These are phyloP conservation scores for Sphaerobolus stellatus DNA, from an alignment of 1,284 basidiomycete genomes.

Conservation along the genomic window DNA sequence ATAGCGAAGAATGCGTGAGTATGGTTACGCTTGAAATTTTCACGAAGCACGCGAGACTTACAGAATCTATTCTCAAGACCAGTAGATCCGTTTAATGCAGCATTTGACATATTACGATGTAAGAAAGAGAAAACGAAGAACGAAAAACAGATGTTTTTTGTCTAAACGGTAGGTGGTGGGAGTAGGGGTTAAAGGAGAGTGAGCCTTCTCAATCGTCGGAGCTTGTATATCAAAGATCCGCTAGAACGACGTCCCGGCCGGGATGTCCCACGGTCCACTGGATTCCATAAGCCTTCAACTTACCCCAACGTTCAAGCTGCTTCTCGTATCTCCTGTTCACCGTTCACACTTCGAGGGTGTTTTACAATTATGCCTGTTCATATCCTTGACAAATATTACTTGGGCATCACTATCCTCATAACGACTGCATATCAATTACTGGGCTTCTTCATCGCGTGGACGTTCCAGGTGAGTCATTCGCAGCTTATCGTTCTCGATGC, in stretches of 20 bases:
- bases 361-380: slow-evolving; percentile 40
- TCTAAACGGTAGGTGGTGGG: slow-evolving; percentile 14
- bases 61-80: slow-evolving; percentile 83
- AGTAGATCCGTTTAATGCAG: slow-evolving; percentile 75
- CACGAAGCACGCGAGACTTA: slow-evolving; percentile 43
- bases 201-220: slow-evolving; percentile 7
- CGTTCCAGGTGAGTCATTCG: slow-evolving; percentile 48
- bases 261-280: neutral
- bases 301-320: too few relatives aligned
- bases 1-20: slow-evolving; percentile 10
- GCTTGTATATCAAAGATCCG: slow-evolving; percentile 5
- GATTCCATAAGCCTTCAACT: neutral
- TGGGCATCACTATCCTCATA: slow-evolving; percentile 65
- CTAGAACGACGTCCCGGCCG: slow-evolving; percentile 5
- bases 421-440: slow-evolving; percentile 64
- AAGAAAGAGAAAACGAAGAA: slow-evolving; percentile 14
- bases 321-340: neutral
- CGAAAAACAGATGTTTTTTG: slow-evolving; percentile 14
- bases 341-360: neutral
- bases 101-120: slow-evolving; percentile 77
- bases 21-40: slow-evolving; percentile 17
- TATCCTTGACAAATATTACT: slow-evolving; percentile 64
- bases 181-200: slow-evolving; percentile 15
- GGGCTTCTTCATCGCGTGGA: slow-evolving; percentile 71
- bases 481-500: too few relatives aligned